Conservation (phyloP, 805 yeast genomes). For the Schwanniomyces polymorphus region DNA sequence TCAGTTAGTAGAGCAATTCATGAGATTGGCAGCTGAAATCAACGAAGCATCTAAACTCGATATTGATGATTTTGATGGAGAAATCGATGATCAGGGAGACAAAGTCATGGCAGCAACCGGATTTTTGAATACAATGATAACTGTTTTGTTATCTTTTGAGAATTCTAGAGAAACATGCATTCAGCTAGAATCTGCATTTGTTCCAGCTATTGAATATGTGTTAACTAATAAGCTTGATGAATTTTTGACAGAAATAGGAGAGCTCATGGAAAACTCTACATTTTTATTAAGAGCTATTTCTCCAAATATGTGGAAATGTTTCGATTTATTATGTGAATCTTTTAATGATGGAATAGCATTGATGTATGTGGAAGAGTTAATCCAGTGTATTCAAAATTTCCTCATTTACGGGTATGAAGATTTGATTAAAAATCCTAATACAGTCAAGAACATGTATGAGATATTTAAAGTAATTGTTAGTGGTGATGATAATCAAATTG, state of each 20-base stretch:
- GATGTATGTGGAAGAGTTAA: conserved; percentile 71
- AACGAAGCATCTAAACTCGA: conserved; percentile 49
- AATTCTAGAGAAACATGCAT: conserved; percentile 67
- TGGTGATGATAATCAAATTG: conserved; percentile 46
- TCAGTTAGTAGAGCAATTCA: conserved; percentile 70
- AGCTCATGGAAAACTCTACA: conserved; percentile 55
- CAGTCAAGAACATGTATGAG: conserved; percentile 49
- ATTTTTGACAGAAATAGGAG: conserved; percentile 75
- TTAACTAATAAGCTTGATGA: conserved; percentile 67
- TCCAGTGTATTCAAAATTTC: conserved; percentile 73
- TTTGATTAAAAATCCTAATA: conserved; percentile 30
- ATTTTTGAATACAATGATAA: conserved; percentile 75
- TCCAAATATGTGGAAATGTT: conserved; percentile 73
- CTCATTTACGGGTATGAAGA: conserved; percentile 53
- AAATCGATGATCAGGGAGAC: conserved; percentile 46
- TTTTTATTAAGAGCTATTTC: conserved; percentile 43
- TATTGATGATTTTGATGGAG: conserved; percentile 26
- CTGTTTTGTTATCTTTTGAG: conserved; percentile 80
- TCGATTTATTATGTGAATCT: conserved; percentile 44
- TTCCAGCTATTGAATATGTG: conserved; percentile 69
- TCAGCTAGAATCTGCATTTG: conserved; percentile 63
- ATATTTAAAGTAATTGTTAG: conserved; percentile 48
- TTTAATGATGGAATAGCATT: conserved; percentile 47
- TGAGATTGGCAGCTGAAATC: conserved; percentile 38
- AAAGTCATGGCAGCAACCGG: conserved; percentile 84